Base-by-base conservation (phyloP, 768 basidiomycete genomes). In the Dictyophora rubrovolvata region DNA sequence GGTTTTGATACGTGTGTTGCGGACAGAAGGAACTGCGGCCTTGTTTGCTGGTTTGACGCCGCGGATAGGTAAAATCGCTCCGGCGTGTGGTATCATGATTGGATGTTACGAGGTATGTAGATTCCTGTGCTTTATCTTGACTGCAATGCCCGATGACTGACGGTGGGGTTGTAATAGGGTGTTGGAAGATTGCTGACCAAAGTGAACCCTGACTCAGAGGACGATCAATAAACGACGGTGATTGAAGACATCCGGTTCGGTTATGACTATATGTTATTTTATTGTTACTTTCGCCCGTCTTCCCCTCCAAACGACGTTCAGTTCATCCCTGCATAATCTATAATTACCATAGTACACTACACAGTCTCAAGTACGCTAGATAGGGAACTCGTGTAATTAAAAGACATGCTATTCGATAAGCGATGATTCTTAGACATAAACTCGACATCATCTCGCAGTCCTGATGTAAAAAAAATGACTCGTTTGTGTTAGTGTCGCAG, bases 21-120 rank as follows among this genome's bases (percentile, higher is more conserved):
- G 77, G 59, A 86, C 80, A 4, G 96, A 99, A 69, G 96, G 96
- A 1, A 62, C 75, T 5, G 70, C 79, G 9, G 87, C 89, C 1
- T 73, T 97, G 53, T 95, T 87, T 68, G 85, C 90, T 35, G 96
- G 96, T 0, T 72, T 92, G 46, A 70, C 84, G 8, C 95, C 95
- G 54, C 84, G 96, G 42, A 84, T 94, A 55, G 92, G 84, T 48
- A 99, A 98, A 72, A 95, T 96, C 62, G 92, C 92, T 11, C 96
- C 96, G 42, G 96, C 95, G 47, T 99, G 96, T 71, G 95, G 95
- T 21, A 87, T 99, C 64, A 97, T 98, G 95, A 96, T 97, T 69
- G 84, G 89, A 58, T 93, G 87, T 70, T 98, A 87, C 68, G 94
- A 98, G 83, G 93, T 84, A 64, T 33, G 79, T 72, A 20, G 21